Evolutionary conservation across 2,329 filamentous ascomycete species (phyloP).

Genomic region (Cladosporium sp.): DNA sequence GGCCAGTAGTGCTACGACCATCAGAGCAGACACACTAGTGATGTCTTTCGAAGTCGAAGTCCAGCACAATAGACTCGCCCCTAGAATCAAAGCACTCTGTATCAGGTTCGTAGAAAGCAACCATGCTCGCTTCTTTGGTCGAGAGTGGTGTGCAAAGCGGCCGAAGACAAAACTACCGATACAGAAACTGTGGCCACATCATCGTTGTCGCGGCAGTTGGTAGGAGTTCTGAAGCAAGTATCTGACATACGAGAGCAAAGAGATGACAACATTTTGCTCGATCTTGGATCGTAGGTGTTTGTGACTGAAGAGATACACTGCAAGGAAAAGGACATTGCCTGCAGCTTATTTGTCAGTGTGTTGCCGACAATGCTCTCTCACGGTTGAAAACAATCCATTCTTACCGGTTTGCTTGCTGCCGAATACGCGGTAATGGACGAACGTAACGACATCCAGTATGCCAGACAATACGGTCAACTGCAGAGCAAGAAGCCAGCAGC

Average conservation of each 20-base stretch:
- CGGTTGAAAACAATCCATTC: constrained; percentile 24
- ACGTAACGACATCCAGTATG: constrained; percentile 32
- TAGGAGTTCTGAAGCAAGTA: background rate
- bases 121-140: constrained; percentile 17
- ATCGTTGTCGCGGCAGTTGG: background rate
- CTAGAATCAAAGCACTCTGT: constrained; percentile 22
- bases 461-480: constrained; percentile 31
- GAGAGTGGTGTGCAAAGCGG: background rate
- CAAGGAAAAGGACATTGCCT: constrained; percentile 15
- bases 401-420: constrained; percentile 39
- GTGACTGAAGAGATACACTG: constrained; percentile 1
- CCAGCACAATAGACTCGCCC: constrained; percentile 13
- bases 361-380: background rate
- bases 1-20: constrained; percentile 21
- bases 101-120: constrained; percentile 23
- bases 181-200: background rate
- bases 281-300: constrained; percentile 3
- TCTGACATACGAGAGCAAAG: background rate
- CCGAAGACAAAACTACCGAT: constrained; percentile 4
- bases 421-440: constrained; percentile 31
- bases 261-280: constrained; percentile 2
- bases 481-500: background rate
- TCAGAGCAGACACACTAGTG: constrained; percentile 9
- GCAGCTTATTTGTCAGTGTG: background rate
- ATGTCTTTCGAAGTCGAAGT: background rate